phyloP scores from a whole-genome alignment of 805 yeast genomes.

The Yarrowia deformans region DNA sequence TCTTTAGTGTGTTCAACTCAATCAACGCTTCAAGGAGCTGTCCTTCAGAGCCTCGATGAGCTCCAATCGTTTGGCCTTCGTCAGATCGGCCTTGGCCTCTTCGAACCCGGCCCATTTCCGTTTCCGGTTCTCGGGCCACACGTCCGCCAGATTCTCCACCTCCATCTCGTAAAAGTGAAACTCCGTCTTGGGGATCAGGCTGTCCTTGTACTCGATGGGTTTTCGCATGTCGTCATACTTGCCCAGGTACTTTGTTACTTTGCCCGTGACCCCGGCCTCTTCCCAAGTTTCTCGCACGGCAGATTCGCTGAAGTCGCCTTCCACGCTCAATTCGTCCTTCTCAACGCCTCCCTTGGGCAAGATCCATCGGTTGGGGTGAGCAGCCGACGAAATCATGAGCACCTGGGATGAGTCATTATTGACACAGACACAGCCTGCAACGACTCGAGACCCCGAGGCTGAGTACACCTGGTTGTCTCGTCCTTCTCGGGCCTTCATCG shows the following conservation, averaged over 20 bases:
- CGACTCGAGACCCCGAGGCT: constrained; percentile 77
- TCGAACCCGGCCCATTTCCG: constrained; percentile 70
- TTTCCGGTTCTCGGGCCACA: constrained; percentile 82
- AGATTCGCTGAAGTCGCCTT: constrained; percentile 51
- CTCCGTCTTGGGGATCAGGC: constrained; percentile 70
- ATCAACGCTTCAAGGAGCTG: constrained; percentile 24
- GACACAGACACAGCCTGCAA: constrained; percentile 89
- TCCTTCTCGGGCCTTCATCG: constrained; percentile 52
- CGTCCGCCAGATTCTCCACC: constrained; percentile 60
- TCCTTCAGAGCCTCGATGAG: constrained; percentile 47
- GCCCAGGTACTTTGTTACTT: constrained; percentile 63
- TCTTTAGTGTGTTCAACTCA: no score
- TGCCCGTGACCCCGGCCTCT: constrained; percentile 90
- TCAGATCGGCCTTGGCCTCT: constrained; percentile 48
- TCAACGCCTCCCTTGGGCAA: constrained; percentile 97
- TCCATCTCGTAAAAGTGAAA: constrained; percentile 86
- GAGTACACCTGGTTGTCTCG: constrained; percentile 57
- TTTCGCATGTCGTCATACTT: constrained; percentile 68
- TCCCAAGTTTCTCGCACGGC: constrained; percentile 97
- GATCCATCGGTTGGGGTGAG: constrained; percentile 77
- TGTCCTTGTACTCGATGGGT: constrained; percentile 55
- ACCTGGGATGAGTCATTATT: constrained; percentile 65
- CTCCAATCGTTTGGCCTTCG: constrained; percentile 48
- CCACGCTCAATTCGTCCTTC: constrained; percentile 64
- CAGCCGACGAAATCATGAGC: constrained; percentile 78